Conservation (phyloP, 345 rosid species). For the Kandelia obovata region DNA sequence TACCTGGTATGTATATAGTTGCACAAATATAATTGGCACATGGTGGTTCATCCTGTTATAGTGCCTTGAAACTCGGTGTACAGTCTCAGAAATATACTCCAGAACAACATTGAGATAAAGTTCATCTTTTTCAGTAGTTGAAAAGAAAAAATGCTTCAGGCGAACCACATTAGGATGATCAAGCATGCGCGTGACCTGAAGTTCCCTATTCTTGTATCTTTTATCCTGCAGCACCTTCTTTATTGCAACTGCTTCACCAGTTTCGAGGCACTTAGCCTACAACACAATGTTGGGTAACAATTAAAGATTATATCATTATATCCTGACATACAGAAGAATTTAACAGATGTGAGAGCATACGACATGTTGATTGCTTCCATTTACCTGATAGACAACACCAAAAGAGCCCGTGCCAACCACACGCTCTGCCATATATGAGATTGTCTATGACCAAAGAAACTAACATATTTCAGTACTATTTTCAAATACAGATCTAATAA, state of each 20-base stretch:
- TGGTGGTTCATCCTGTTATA: slow-evolving; percentile 56
- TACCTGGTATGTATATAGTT: slow-evolving; percentile 76
- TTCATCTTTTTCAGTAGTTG: slow-evolving; percentile 89
- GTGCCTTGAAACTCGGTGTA: slow-evolving; percentile 78
- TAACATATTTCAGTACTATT: slow-evolving; percentile 1
- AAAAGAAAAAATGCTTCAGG: slow-evolving; percentile 87
- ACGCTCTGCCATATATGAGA: slow-evolving; percentile 81
- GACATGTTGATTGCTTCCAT: slow-evolving; percentile 4
- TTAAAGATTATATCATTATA: neutral
- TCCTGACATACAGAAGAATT: neutral
- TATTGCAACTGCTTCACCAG: slow-evolving; percentile 83
- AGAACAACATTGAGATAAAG: slow-evolving; percentile 90
- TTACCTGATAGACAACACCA: slow-evolving; percentile 90
- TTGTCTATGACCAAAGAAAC: slow-evolving; percentile 40
- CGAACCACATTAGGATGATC: slow-evolving; percentile 81
- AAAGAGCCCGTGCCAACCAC: slow-evolving; percentile 88
- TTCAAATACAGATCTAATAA: neutral
- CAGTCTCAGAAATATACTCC: slow-evolving; percentile 88
- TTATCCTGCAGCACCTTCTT: slow-evolving; percentile 95
- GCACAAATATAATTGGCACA: slow-evolving; percentile 71
- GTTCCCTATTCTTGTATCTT: slow-evolving; percentile 98
- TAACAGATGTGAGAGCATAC: neutral
- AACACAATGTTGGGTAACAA: slow-evolving; percentile 6
- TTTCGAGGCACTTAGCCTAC: slow-evolving; percentile 85
- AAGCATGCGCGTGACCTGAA: slow-evolving; percentile 84